Base-by-base conservation (phyloP, 2,329 filamentous ascomycete species). In the Phialophora chinensis region DNA sequence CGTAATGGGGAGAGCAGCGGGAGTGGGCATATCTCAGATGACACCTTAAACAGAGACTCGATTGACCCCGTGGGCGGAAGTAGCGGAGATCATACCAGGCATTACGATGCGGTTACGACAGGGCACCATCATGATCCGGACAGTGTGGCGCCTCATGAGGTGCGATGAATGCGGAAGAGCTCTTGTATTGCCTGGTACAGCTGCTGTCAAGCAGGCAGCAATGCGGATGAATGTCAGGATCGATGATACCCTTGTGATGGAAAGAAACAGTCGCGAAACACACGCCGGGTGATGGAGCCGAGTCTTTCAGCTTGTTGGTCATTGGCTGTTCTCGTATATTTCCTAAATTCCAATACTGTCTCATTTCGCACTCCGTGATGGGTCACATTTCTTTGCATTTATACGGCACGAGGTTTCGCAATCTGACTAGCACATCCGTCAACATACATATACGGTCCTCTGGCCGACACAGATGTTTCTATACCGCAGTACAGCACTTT, bases 71-170 rank as follows among this genome's bases (percentile, higher is more conserved):
- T 25, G 6, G 50, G 25, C n/a, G 60, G 49, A 20, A 31, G 31
- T 10, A 49, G 29, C 5, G 61, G 61, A 8, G 60, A 56, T 7
- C 68, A 70, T 62, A 58, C 62, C 20, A 53, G 23, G 31, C 47
- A 27, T 35, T 58, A 70, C 35, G 66, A 69, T 50, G 44, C 62
- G 0, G 66, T 63, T 17, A 70, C 68, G 20, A 47, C 57, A 14
- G 65, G 65, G 11, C 67, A 67, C 60, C 67, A 67, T 29, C 53
- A 42, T 50, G 56, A 64, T 58, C 66, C 66, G 38, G 68, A 70
- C 38, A 54, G 27, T 33, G 64, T 70, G 3, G 68, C 66, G 33
- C 68, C 68, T 10, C 60, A 69, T 31, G 68, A 70, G 47, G 12
- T 58, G 11, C 57, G 68, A 55, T 70, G 66, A 69, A 35, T 29